These are phyloP conservation scores for Hymenoscyphus scutula DNA, from an alignment of 2,329 filamentous ascomycete species.

Conservation along the genomic window DNA sequence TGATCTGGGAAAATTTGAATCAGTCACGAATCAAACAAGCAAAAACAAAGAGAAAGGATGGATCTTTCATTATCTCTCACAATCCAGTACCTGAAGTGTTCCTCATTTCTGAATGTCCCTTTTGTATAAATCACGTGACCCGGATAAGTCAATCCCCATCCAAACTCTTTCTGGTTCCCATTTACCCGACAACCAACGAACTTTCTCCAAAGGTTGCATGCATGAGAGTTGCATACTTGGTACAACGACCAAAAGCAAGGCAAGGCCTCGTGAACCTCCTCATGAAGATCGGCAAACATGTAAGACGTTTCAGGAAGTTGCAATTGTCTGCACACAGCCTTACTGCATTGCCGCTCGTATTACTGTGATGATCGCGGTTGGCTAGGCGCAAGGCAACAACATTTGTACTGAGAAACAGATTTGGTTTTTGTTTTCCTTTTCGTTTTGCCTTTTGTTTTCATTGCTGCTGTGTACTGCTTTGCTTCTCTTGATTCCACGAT, in stretches of 20 bases:
- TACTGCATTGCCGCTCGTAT: neutral
- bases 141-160: neutral
- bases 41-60: no score
- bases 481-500: neutral
- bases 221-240: neutral
- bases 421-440: neutral
- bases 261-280: neutral
- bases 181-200: neutral
- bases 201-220: neutral
- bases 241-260: neutral
- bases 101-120: no score
- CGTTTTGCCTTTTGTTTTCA: neutral
- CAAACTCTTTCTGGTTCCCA: neutral
- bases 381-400: constrained; percentile 22
- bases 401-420: constrained; percentile 6
- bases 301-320: neutral
- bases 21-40: no score
- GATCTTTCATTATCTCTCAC: no score
- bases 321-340: neutral
- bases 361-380: neutral
- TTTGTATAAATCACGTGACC: neutral
- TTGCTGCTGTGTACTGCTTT: neutral
- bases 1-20: no score
- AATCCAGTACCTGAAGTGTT: no score
- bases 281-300: neutral